phyloP scores from a whole-genome alignment of 1,139 yeast genomes.

The Geotrichum phurueaensis region DNA sequence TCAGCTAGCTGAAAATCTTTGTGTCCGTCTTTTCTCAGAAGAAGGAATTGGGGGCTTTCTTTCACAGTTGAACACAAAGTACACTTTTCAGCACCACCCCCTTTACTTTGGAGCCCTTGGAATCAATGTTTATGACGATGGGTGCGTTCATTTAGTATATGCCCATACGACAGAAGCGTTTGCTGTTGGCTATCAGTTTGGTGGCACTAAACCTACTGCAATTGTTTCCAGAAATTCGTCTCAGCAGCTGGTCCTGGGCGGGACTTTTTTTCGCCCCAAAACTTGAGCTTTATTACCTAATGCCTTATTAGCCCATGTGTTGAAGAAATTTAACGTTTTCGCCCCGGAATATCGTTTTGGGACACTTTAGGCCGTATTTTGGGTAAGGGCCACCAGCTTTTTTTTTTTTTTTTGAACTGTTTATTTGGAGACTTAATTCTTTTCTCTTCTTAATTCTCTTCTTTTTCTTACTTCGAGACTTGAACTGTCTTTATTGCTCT shows the following conservation, averaged over 20 bases:
- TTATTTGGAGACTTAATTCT: constrained; percentile 9
- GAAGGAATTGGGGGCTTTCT: not conserved
- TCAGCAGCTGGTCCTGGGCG: not conserved
- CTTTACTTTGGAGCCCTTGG: constrained; percentile 25
- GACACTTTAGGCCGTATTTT: not conserved
- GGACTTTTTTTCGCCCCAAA: not conserved
- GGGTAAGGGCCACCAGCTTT: not conserved
- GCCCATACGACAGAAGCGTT: constrained; percentile 28
- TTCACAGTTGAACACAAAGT: not conserved
- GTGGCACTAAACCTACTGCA: not conserved
- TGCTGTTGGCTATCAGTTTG: constrained; percentile 22
- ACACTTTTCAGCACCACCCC: constrained; percentile 23
- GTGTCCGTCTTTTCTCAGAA: constrained; percentile 3
- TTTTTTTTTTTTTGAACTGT: not conserved
- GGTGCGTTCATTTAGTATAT: constrained; percentile 16
- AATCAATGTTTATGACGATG: constrained; percentile 11
- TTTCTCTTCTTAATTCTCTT: not conserved
- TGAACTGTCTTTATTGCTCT: not conserved
- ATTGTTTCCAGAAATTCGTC: not conserved
- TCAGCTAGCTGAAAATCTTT: constrained; percentile 25
- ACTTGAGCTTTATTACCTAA: not conserved
- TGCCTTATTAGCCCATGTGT: not conserved
- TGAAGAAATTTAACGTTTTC: not conserved
- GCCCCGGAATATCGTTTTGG: not conserved
- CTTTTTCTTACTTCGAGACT: not conserved